A percentile compares a stretch with the other conserved stretches of the same genome.
phyloP scores from a whole-genome alignment of 148 eudicot genomes.

The Camellia japonica region DNA sequence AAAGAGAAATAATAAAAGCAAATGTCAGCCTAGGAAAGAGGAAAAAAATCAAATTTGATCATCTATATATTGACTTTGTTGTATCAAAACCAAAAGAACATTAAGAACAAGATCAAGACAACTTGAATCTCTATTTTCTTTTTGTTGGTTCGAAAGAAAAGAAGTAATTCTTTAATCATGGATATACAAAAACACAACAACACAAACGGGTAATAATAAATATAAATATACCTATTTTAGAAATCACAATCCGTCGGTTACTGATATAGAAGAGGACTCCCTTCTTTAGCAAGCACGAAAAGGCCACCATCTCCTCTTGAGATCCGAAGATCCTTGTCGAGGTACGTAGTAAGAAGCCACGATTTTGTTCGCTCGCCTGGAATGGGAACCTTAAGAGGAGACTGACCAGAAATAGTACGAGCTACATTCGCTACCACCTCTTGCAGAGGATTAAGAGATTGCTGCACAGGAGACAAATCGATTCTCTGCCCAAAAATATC shows the following conservation, averaged over 20 bases:
- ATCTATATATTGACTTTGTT: too few relatives aligned
- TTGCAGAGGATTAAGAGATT: constrained; percentile 71
- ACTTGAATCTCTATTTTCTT: not conserved
- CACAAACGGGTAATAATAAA: not conserved
- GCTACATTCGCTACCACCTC: constrained; percentile 57
- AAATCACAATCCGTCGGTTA: constrained; percentile 20
- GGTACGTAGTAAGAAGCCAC: constrained; percentile 83
- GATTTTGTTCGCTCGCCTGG: constrained; percentile 85
- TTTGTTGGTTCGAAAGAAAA: not conserved
- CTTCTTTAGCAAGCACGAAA: constrained; percentile 92
- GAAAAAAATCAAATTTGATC: too few relatives aligned
- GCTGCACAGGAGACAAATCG: constrained; percentile 68
- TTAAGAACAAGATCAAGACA: not conserved
- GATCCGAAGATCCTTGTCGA: constrained; percentile 83
- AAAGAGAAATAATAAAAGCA: not conserved
- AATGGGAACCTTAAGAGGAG: constrained; percentile 73
- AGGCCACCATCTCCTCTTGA: constrained; percentile 98
- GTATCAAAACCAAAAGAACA: not conserved
- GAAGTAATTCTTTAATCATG: not conserved
- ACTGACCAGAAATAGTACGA: constrained; percentile 53
- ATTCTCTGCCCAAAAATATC: constrained; percentile 77
- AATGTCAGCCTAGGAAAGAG: not conserved
- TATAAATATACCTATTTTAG: not conserved
- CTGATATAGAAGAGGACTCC: constrained; percentile 65
- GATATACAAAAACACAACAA: not conserved